phyloP scores from a whole-genome alignment of 2,329 filamentous ascomycete species.

The Calonectria ilicicola region DNA sequence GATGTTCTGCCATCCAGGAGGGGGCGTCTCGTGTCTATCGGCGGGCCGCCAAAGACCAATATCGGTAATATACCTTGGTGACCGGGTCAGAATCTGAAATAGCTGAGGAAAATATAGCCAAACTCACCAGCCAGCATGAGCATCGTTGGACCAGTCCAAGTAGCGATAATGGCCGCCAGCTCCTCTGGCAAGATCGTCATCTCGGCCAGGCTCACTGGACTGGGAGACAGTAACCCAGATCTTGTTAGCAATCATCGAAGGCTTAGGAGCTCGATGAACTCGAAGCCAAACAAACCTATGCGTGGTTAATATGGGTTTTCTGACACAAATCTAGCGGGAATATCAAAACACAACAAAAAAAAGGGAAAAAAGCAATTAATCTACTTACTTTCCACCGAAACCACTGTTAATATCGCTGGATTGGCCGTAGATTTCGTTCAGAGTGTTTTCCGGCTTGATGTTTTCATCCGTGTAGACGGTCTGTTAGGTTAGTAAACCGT shows the following conservation, averaged over 20 bases:
- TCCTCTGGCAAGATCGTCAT: background rate
- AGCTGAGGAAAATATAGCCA: background rate
- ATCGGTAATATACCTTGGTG: too few species aligned
- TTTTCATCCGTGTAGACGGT: background rate
- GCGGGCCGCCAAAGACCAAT: background rate
- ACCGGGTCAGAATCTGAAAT: background rate
- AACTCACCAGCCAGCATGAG: background rate
- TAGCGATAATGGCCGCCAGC: background rate
- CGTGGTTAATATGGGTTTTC: background rate
- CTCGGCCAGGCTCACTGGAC: background rate
- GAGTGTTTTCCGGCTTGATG: background rate
- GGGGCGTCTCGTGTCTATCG: background rate
- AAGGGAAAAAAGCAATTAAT: background rate
- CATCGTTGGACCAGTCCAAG: background rate
- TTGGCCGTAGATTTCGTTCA: background rate
- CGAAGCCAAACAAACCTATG: background rate
- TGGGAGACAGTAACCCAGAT: background rate
- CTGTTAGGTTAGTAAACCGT: too few species aligned
- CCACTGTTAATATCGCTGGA: background rate
- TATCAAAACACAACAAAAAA: too few species aligned
- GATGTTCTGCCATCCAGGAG: background rate
- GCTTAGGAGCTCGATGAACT: background rate
- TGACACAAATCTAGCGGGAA: background rate
- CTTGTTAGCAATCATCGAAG: background rate
- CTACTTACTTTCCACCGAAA: background rate